Evolutionary conservation across 345 rosid species (phyloP), one percentile per base, ranked within the genome.

Genomic region (Hypericum perforatum): DNA sequence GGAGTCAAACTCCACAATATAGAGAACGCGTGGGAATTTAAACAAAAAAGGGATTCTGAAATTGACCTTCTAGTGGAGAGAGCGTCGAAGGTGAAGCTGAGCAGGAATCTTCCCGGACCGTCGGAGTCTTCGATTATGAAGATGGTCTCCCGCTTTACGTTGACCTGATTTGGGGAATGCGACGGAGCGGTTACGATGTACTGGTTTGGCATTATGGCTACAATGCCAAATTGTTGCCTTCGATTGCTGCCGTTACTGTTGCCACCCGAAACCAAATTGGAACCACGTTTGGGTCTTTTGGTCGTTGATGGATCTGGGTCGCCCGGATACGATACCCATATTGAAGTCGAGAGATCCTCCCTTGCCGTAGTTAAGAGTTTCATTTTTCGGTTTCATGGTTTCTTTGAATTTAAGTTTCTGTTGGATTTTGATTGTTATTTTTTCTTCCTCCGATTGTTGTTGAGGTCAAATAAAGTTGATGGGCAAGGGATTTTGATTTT

Each of bases 61-160:
- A 32, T 32, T 32, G 41, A 58, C 7, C 45, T 62, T 87, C 96
- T 96, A 78, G 15, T 96, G 90, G 45, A 77, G 63, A 57, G 79
- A 8, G 98, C 96, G 70, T 91, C 96, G 69, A 91, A 91, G 45
- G 80, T 79, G 78, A 91, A 91, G 15, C 92, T 51, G 63, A 88
- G 82, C 46, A 91, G 74, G 32, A 72, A 78, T 48, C 70, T 77
- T 51, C 88, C 92, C 13, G 88, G 86, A 63, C 22, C 11, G 11
- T 73, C 76, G 16, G 70, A 76, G 59, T 91, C 96, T 11, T 79
- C 60, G 47, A 70, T 85, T 12, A 91, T 61, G 69, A 57, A 66
- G 72, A 91, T 70, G 49, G 70, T 70, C 66, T 91, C 98, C 75
- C 83, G 87, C 77, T 77, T 87, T 37, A 91, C 59, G 59, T 91